A percentile compares a stretch with the other conserved stretches of the same genome.
Evolutionary conservation across 2,329 filamentous ascomycete genomes (phyloP).

Genomic region (Rachicladosporium sp.): DNA sequence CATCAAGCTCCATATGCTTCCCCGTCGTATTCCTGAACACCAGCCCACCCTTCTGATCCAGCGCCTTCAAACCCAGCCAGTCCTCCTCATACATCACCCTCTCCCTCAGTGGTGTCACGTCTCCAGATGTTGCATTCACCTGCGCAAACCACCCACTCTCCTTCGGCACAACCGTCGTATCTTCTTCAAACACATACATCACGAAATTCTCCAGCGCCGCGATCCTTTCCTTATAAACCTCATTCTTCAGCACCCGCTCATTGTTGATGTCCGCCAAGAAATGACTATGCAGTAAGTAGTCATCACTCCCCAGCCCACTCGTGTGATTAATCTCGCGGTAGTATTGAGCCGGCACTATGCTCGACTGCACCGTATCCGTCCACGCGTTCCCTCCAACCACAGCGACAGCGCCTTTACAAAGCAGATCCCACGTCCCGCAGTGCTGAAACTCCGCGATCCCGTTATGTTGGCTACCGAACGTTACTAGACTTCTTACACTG

Average conservation of each 20-base stretch:
- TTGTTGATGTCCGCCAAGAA: constrained; percentile 96
- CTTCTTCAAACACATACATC: constrained; percentile 81
- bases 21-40: constrained; percentile 63
- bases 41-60: constrained; percentile 70
- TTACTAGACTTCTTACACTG: constrained; percentile 65
- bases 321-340: constrained; percentile 56
- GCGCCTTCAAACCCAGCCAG: constrained; percentile 72
- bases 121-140: constrained; percentile 54
- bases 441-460: constrained; percentile 74
- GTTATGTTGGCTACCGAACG: constrained; percentile 84
- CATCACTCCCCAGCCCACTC: constrained; percentile 42
- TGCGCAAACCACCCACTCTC: constrained; percentile 86
- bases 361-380: constrained; percentile 62
- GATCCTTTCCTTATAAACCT: constrained; percentile 59
- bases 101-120: constrained; percentile 55
- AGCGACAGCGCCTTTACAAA: constrained; percentile 70
- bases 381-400: constrained; percentile 72
- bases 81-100: constrained; percentile 72
- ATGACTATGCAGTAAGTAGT: constrained; percentile 69
- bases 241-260: constrained; percentile 65
- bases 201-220: constrained; percentile 61
- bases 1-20: constrained; percentile 68
- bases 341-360: constrained; percentile 88
- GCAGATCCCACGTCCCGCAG: constrained; percentile 59
- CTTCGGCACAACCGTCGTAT: constrained; percentile 77